Base-by-base conservation (phyloP, 768 basidiomycete genomes). In the Tylopilus sp. region DNA sequence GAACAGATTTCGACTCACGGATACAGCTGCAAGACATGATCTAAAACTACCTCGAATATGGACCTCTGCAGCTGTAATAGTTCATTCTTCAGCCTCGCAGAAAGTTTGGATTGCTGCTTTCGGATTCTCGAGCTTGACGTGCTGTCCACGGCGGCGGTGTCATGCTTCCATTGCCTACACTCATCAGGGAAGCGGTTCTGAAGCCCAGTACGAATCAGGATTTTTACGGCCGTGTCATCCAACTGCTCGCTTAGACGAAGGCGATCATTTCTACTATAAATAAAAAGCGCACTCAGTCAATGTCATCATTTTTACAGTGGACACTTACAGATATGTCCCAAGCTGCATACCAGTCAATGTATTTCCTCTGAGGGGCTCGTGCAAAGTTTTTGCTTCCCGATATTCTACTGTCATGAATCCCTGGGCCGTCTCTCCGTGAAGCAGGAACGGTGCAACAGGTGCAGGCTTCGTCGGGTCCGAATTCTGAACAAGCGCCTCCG, bases 351-450 rank as follows among this genome's bases (percentile, higher is more conserved):
- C 4, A 1, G 47, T 35, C 13, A 51, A 44, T 3, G 42, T 39
- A 3, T 21, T 48, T 9, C 20, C 17, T 23, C 6, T 51, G 12
- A 51, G 48, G 2, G 2, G 1, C 0, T 69, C 63, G 3, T 38
- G 31, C 3, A 10, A 10, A 10, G 50, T 45, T 31, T 26, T 45
- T 10, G 55, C 51, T 6, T 67, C 45, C 44, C 48, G 48, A 53
- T 69, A 61, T 18, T 57, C 51, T 9, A 65, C 62, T 0, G 70
- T 72, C 58, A 78, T 50, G 46, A 79, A 71, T 3, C 67, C 77
- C 52, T 76, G 75, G 2, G 48, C 20, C 1, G 70, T 71, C 55
- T 79, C 77, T 6, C 76, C 75, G 26, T 53, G 58, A n/a, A 79
- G 50, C 0, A 79, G 61, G 40, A 47, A 59, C 3, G 72, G 72